These are phyloP conservation scores for Hypoxylon sp. DNA, from an alignment of 2,329 filamentous ascomycete genomes.

Conservation along the genomic window DNA sequence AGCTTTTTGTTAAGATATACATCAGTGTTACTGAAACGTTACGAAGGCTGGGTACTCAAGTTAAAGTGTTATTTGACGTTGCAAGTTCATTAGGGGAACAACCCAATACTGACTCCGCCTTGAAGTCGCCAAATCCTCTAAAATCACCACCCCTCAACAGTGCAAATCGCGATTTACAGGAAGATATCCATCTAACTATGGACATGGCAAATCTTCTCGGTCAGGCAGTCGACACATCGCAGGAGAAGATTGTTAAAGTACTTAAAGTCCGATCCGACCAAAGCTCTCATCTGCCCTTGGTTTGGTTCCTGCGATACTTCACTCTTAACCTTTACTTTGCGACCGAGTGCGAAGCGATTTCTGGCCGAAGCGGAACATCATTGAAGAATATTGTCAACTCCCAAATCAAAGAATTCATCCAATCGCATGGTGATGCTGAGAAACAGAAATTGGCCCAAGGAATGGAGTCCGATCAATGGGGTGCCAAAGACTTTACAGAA, in stretches of 20 bases:
- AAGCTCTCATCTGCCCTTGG: slow-evolving; percentile 75
- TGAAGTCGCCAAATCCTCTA: slow-evolving; percentile 63
- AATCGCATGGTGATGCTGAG: slow-evolving; percentile 77
- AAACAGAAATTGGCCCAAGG: slow-evolving; percentile 81
- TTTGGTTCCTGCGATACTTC: slow-evolving; percentile 84
- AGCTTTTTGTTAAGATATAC: slow-evolving; percentile 85
- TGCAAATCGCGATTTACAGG: slow-evolving; percentile 69
- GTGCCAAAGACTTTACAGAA: slow-evolving; percentile 80
- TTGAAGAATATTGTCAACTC: slow-evolving; percentile 85
- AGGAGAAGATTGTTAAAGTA: slow-evolving; percentile 82
- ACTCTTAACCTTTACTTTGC: slow-evolving; percentile 86
- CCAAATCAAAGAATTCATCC: slow-evolving; percentile 86
- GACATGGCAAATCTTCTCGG: slow-evolving; percentile 84
- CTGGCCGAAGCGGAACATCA: slow-evolving; percentile 80
- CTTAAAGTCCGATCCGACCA: slow-evolving; percentile 84
- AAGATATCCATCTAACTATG: slow-evolving; percentile 81
- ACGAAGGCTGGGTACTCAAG: slow-evolving; percentile 86
- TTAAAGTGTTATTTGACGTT: slow-evolving; percentile 94
- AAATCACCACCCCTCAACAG: slow-evolving; percentile 68
- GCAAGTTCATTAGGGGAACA: slow-evolving; percentile 78
- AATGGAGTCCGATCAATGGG: slow-evolving; percentile 87
- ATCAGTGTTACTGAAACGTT: slow-evolving; percentile 89
- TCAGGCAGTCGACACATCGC: slow-evolving; percentile 84
- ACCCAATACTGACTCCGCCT: slow-evolving; percentile 54
- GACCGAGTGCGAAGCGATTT: slow-evolving; percentile 88